Base-by-base conservation (phyloP, 2,329 filamentous ascomycete species). In the Lachnellula arida region DNA sequence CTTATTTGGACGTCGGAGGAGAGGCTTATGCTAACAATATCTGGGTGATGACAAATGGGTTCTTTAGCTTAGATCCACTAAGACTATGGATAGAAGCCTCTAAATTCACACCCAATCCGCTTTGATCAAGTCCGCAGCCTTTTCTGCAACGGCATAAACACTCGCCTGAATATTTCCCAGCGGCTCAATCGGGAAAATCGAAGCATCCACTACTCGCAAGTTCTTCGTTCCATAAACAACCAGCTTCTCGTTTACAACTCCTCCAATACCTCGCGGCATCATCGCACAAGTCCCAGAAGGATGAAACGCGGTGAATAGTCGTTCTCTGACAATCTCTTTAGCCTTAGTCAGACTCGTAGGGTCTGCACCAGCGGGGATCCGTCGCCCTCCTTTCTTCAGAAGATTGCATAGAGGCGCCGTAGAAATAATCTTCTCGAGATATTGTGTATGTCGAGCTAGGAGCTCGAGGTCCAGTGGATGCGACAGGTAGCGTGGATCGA, bases 191-290 rank as follows among this genome's bases (percentile, higher is more conserved):
- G 81, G 79, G 55, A 80, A 85, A 1, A 80, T 74, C 19, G 75
- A 79, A 0, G 81, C 82, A 70, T 86, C 83, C 0, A 86, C 83
- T 2, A 86, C 81, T 28, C 83, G 72, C 47, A 87, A 65, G 0
- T 78, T 77, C 0, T 73, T 68, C 0, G 81, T 76, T 0, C 81
- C 81, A 5, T 78, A 72, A 0, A 86, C 82, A 11, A 75, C 72
- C 66, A 86, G 84, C 49, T 78, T 70, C 0, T 72, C 72, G 63
- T 85, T 78, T 49, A 85, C 67, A 2, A 83, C 80, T 9, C 80
- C 80, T 63, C 76, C 76, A 2, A 86, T 79, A 6, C 72, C 73
- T 25, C 78, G 75, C 1, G 72, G 70, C 1, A 82, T 81, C 60
- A 85, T 84, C 0, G 78, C 74, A 49, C 75, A 78, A 0, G 80